Percentiles rank a stretch among this genome's conserved stretches.
phyloP scores from a whole-genome alignment of 2,329 filamentous ascomycete species.

The Nannizziopsis barbatae region DNA sequence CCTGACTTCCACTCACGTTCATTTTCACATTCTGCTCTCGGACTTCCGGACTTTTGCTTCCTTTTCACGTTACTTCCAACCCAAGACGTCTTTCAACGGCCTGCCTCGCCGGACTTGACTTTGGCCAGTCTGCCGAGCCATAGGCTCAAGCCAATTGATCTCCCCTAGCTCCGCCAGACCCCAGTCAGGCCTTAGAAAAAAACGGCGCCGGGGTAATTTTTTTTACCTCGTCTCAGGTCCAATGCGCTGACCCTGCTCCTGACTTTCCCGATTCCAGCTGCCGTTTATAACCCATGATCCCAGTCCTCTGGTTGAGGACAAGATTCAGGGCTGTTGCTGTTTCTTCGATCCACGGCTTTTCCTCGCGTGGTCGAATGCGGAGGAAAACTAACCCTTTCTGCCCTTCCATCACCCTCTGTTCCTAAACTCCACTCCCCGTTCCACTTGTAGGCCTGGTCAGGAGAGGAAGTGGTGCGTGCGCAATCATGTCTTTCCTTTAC shows the following conservation, averaged over 20 bases:
- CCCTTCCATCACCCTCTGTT: too few relatives aligned
- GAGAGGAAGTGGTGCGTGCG: background rate
- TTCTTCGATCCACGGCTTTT: slow-evolving; percentile 6
- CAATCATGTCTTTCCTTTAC: slow-evolving; percentile 10
- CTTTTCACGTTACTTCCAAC: background rate
- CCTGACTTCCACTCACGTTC: too few relatives aligned
- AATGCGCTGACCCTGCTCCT: slow-evolving; percentile 8
- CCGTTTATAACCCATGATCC: slow-evolving; percentile 8
- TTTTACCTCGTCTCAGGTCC: background rate
- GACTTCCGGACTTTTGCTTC: too few relatives aligned
- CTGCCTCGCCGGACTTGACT: background rate
- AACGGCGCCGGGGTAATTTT: slow-evolving; percentile 1
- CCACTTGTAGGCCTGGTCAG: background rate
- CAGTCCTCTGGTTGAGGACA: slow-evolving; percentile 5
- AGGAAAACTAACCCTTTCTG: slow-evolving; percentile 3
- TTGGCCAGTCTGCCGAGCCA: background rate
- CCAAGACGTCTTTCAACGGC: background rate
- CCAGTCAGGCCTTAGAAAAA: slow-evolving; percentile 2
- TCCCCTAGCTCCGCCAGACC: slow-evolving; percentile 8
- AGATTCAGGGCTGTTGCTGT: slow-evolving; percentile 5
- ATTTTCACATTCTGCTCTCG: too few relatives aligned
- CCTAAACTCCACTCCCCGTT: background rate
- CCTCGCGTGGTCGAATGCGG: slow-evolving; percentile 15
- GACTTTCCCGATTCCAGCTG: background rate
- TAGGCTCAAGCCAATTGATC: slow-evolving; percentile 9